Evolutionary conservation across 1,284 basidiomycete species (phyloP).

Genomic region (Ganoderma leucocontextum): DNA sequence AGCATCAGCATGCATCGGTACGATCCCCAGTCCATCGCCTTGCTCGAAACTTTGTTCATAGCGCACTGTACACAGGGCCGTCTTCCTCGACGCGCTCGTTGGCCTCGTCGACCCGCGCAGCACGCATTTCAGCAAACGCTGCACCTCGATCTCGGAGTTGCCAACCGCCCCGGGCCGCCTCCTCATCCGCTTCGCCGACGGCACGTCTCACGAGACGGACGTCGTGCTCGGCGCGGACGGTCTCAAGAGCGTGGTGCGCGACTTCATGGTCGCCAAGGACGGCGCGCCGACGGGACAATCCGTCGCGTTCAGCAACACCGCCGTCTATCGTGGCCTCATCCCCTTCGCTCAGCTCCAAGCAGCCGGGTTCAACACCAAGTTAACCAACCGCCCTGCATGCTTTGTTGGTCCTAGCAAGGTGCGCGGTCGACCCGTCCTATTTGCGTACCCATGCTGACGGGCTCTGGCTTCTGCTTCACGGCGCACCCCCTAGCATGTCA

Average conservation of each 20-base stretch:
- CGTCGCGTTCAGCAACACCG: conserved; percentile 54
- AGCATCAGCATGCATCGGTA: neutral
- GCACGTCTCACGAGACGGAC: conserved; percentile 55
- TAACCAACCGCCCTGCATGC: conserved; percentile 46
- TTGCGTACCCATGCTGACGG: neutral
- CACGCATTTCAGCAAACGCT: conserved; percentile 61
- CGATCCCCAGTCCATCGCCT: neutral
- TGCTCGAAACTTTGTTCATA: neutral
- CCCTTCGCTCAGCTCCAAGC: neutral
- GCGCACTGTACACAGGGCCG: conserved; percentile 45
- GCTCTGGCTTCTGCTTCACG: neutral
- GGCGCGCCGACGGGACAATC: conserved; percentile 23
- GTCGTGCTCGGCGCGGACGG: conserved; percentile 61
- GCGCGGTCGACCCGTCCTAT: conserved; percentile 13
- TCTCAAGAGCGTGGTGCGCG: conserved; percentile 54
- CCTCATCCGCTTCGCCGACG: conserved; percentile 54
- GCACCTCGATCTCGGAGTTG: conserved; percentile 45
- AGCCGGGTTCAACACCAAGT: conserved; percentile 52
- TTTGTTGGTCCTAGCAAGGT: conserved; percentile 52
- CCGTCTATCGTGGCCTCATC: conserved; percentile 43
- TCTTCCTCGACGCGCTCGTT: conserved; percentile 57
- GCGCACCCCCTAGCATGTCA: conserved; percentile 54
- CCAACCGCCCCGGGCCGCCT: conserved; percentile 38
- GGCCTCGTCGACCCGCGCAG: conserved; percentile 51
- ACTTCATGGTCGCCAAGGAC: conserved; percentile 44